These are phyloP conservation scores for Trichoderma sp. DNA, from an alignment of 2,329 filamentous ascomycete genomes.

Conservation along the genomic window DNA sequence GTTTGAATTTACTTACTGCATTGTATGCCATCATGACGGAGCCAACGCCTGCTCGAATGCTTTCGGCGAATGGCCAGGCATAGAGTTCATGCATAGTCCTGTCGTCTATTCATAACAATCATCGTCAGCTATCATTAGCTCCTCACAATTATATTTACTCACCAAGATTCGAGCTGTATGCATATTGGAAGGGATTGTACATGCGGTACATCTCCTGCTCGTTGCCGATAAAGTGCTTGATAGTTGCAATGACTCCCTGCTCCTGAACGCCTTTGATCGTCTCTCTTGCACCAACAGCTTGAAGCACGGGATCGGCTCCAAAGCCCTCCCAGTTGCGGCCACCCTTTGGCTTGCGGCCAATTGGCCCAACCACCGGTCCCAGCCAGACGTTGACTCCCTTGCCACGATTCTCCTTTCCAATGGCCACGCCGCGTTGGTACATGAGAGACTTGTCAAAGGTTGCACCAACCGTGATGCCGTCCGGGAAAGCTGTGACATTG, in stretches of 20 bases:
- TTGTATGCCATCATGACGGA: constrained; percentile 89
- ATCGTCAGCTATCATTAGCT: neutral
- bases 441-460: constrained; percentile 75
- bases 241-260: constrained; percentile 58
- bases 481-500: constrained; percentile 74
- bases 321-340: constrained; percentile 79
- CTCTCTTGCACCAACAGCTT: constrained; percentile 74
- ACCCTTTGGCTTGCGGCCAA: constrained; percentile 71
- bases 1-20: constrained; percentile 41
- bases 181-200: constrained; percentile 54
- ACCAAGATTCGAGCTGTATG: constrained; percentile 74
- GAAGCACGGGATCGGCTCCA: constrained; percentile 69
- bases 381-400: constrained; percentile 74
- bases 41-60: constrained; percentile 76
- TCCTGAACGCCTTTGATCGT: constrained; percentile 73
- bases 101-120: constrained; percentile 53
- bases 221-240: constrained; percentile 59
- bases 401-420: constrained; percentile 71
- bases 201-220: constrained; percentile 66
- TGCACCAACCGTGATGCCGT: constrained; percentile 75
- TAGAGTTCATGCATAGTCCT: constrained; percentile 75
- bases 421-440: constrained; percentile 65
- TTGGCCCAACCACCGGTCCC: constrained; percentile 68
- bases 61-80: constrained; percentile 82
- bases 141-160: constrained; percentile 37